These are phyloP conservation scores for Termitomyces sp. DNA, from an alignment of 768 basidiomycete genomes.

Conservation along the genomic window DNA sequence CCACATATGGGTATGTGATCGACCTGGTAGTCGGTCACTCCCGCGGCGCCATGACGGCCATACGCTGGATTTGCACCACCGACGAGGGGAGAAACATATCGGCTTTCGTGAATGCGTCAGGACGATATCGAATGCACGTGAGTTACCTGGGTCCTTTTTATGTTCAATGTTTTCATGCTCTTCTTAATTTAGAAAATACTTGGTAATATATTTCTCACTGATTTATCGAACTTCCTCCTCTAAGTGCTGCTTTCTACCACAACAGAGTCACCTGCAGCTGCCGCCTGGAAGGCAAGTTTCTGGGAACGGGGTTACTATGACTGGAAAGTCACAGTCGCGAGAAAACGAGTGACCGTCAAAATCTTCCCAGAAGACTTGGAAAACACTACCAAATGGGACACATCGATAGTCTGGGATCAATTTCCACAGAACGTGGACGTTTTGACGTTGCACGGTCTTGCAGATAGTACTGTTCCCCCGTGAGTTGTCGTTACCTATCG, in stretches of 20 bases:
- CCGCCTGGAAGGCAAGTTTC: constrained; percentile 46
- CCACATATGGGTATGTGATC: constrained; percentile 58
- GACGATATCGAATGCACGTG: constrained; percentile 76
- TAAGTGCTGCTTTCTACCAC: not conserved
- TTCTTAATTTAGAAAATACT: constrained; percentile 31
- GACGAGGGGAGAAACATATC: constrained; percentile 51
- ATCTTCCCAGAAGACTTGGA: constrained; percentile 59
- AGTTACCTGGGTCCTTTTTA: constrained; percentile 20
- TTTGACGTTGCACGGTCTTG: constrained; percentile 74
- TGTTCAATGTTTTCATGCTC: not conserved
- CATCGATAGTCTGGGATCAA: constrained; percentile 58
- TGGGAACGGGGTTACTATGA: constrained; percentile 54
- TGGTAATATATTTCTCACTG: constrained; percentile 26
- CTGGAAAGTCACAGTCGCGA: constrained; percentile 63
- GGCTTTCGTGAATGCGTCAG: constrained; percentile 70
- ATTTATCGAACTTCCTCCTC: not conserved
- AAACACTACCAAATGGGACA: constrained; percentile 60
- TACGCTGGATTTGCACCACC: constrained; percentile 65
- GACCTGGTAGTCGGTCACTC: constrained; percentile 77
- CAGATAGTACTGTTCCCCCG: constrained; percentile 65
- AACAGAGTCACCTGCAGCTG: constrained; percentile 25
- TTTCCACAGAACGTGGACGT: constrained; percentile 65
- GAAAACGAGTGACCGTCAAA: constrained; percentile 45
- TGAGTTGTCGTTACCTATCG: constrained; percentile 32
- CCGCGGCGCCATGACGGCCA: constrained; percentile 62